Percentiles rank a stretch among this genome's conserved stretches.
Evolutionary conservation across 805 yeast species (phyloP).

Genomic region (Ogataea kodamae): DNA sequence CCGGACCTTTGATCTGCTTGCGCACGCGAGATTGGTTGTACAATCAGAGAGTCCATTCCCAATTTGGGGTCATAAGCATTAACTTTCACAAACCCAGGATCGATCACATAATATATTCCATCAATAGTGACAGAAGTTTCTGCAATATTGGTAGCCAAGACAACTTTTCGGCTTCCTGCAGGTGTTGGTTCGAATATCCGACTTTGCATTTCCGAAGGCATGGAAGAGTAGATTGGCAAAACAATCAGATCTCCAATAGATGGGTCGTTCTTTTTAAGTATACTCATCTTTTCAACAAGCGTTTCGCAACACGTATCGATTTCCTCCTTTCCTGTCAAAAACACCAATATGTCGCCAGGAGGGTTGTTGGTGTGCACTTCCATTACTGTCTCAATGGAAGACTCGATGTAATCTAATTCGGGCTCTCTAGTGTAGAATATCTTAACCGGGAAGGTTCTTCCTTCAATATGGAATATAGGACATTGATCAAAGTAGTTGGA

Average conservation of each 20-base stretch:
- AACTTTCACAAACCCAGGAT: constrained; percentile 91
- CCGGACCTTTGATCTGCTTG: constrained; percentile 96
- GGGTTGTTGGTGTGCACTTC: constrained; percentile 82
- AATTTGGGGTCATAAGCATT: constrained; percentile 83
- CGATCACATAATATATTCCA: constrained; percentile 87
- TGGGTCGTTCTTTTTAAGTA: constrained; percentile 47
- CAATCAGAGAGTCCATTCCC: constrained; percentile 86
- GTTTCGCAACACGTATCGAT: constrained; percentile 86
- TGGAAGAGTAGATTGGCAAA: constrained; percentile 84
- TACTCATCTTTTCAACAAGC: constrained; percentile 58
- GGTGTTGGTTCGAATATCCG: constrained; percentile 90
- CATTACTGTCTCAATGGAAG: constrained; percentile 78
- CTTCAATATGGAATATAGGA: constrained; percentile 82
- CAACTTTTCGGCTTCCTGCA: constrained; percentile 75
- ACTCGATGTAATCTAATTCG: constrained; percentile 79
- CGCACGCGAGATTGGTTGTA: constrained; percentile 88
- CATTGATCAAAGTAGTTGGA: constrained; percentile 73
- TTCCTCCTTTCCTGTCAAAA: constrained; percentile 90
- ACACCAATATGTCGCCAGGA: constrained; percentile 76
- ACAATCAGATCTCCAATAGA: constrained; percentile 64
- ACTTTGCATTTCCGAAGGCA: constrained; percentile 88
- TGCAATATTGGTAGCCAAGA: constrained; percentile 93
- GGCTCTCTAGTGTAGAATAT: constrained; percentile 76
- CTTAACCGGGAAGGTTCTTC: constrained; percentile 89
- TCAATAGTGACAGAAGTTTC: constrained; percentile 96